Conservation (phyloP, 1,139 yeast genomes). For the Taphrina sp. region DNA sequence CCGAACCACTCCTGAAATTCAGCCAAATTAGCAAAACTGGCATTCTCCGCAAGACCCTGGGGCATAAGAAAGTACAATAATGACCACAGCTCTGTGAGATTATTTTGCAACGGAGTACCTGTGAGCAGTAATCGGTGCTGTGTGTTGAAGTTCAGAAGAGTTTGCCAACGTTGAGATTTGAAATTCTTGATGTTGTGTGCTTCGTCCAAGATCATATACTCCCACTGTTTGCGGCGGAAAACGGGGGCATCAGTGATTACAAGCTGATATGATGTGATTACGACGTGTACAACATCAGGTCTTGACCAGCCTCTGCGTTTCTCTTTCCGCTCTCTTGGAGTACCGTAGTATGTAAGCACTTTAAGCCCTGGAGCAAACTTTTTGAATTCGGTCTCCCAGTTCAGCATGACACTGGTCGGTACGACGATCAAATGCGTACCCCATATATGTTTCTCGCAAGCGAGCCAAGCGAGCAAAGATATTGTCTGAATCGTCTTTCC, state of each 20-base stretch:
- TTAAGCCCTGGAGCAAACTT: slow-evolving; percentile 98
- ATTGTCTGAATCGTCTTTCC: slow-evolving; percentile 98
- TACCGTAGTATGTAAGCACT: slow-evolving; percentile 91
- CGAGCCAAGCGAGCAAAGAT: slow-evolving; percentile 77
- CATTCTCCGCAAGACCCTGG: slow-evolving; percentile 58
- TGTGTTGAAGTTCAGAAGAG: slow-evolving; percentile 87
- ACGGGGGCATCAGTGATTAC: slow-evolving; percentile 96
- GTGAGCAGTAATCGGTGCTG: slow-evolving; percentile 82
- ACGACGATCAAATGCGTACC: slow-evolving; percentile 97
- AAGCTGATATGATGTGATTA: slow-evolving; percentile 93
- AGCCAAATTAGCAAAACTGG: slow-evolving; percentile 92
- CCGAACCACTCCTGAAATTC: slow-evolving; percentile 99
- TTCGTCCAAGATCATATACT: slow-evolving; percentile 93
- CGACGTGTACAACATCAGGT: slow-evolving; percentile 92
- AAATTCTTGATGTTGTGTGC: slow-evolving; percentile 98
- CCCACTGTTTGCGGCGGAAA: slow-evolving; percentile 89
- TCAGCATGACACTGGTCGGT: slow-evolving; percentile 97
- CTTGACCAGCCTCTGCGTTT: slow-evolving; percentile 98
- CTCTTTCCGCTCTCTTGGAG: slow-evolving; percentile 95
- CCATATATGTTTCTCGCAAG: slow-evolving; percentile 93
- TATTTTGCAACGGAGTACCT: slow-evolving; percentile 93
- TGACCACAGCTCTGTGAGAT: slow-evolving; percentile 78
- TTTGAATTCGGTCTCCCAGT: slow-evolving; percentile 99
- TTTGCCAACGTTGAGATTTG: slow-evolving; percentile 96
- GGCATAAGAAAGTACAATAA: slow-evolving; percentile 94